Conservation (phyloP, 352 stramenopile species). For the Pythium oligandrum region DNA sequence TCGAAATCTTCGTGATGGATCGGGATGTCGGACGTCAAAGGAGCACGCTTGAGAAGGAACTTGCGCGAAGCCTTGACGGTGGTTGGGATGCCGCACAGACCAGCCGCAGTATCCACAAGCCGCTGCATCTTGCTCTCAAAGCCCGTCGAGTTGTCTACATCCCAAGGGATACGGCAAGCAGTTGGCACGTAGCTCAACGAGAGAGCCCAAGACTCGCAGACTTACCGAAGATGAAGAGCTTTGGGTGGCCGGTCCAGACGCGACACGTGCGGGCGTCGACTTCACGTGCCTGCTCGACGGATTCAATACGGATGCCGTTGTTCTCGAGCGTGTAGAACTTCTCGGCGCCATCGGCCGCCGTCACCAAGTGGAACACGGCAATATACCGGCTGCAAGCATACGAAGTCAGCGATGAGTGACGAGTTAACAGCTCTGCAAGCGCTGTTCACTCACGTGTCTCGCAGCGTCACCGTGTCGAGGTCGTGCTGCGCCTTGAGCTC, state of each 20-base stretch:
- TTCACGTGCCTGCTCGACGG: constrained; percentile 83
- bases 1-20: constrained; percentile 85
- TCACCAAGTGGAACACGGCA: constrained; percentile 86
- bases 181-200: neutral
- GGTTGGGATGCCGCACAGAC: constrained; percentile 66
- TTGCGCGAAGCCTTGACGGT: constrained; percentile 77
- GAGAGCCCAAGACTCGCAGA: constrained; percentile 2
- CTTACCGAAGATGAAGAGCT: constrained; percentile 79
- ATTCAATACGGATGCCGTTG: constrained; percentile 95
- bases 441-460: constrained; percentile 50
- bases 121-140: constrained; percentile 88
- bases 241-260: constrained; percentile 81
- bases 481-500: constrained; percentile 75
- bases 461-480: constrained; percentile 80
- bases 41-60: constrained; percentile 51
- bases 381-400: constrained; percentile 64
- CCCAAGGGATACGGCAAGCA: neutral
- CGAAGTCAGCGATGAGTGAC: neutral
- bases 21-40: constrained; percentile 35
- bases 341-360: constrained; percentile 91
- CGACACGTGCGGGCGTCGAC: constrained; percentile 80
- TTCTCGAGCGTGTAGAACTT: constrained; percentile 97
- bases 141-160: constrained; percentile 69
- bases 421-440: constrained; percentile 1
- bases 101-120: constrained; percentile 72